A percentile compares a stretch with the other conserved stretches of the same genome.
These are phyloP conservation scores for Cyclaneusma minus DNA, from an alignment of 2,329 filamentous ascomycete species.

Conservation along the genomic window DNA sequence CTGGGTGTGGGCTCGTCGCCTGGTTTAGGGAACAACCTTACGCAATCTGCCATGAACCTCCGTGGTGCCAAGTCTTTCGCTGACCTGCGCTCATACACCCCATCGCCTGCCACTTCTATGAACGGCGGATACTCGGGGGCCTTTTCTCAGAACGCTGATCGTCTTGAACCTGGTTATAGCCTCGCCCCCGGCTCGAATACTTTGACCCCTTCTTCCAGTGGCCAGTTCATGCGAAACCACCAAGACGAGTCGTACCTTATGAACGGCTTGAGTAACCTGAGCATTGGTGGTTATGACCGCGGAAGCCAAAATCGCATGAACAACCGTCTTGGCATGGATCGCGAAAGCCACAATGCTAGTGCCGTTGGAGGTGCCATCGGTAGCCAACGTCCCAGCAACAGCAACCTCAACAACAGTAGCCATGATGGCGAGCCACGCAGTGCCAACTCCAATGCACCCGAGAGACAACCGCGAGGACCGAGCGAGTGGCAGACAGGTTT, in stretches of 20 bases:
- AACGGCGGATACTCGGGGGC: slow-evolving; percentile 14
- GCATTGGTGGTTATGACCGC: slow-evolving; percentile 29
- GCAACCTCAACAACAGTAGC: slow-evolving; percentile 15
- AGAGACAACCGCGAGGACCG: slow-evolving; percentile 48
- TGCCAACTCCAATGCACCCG: slow-evolving; percentile 23
- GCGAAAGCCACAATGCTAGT: slow-evolving; percentile 24
- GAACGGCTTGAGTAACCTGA: slow-evolving; percentile 46
- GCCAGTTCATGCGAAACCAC: slow-evolving; percentile 17
- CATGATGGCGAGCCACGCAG: slow-evolving; percentile 11
- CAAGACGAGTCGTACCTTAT: slow-evolving; percentile 44
- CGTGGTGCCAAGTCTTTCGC: slow-evolving; percentile 94
- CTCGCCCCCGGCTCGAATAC: no score
- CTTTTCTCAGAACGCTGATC: no score
- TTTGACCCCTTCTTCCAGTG: background rate
- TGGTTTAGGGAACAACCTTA: slow-evolving; percentile 30
- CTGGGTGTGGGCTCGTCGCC: slow-evolving; percentile 76
- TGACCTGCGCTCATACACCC: slow-evolving; percentile 86
- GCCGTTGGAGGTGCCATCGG: slow-evolving; percentile 48
- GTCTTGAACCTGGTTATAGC: no score
- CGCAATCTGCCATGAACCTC: slow-evolving; percentile 51
- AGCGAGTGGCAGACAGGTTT: slow-evolving; percentile 45
- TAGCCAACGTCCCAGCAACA: slow-evolving; percentile 42
- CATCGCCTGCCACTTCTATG: slow-evolving; percentile 56
- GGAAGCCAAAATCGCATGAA: slow-evolving; percentile 16
- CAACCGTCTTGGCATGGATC: slow-evolving; percentile 32